Evolutionary conservation across 495 filamentous ascomycete genomes (phyloP), one percentile per base, ranked within the genome.

Genomic region (Lophium mytilinum): DNA sequence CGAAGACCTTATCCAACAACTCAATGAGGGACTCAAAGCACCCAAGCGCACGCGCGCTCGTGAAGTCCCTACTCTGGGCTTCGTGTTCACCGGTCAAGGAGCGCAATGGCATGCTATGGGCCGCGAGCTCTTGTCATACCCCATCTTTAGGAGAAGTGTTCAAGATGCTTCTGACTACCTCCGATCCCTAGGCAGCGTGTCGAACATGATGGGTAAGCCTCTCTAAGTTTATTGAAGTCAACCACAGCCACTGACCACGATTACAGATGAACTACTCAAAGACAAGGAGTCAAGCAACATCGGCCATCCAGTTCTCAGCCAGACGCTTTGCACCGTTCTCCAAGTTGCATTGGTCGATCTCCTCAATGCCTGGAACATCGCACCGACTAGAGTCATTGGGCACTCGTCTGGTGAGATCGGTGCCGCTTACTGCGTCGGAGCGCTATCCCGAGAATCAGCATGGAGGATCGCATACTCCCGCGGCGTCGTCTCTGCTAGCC

Each of bases 61-160:
- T 42, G 43, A 58, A 6, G 15, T 21, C 21, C 48, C 52, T 37
- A 52, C 55, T 12, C 30, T 73, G 9, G 55, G 55, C 1, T 69
- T 70, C 35, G 60, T 74, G 1, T 76, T 76, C 47, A 76, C 70
- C 1, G 72, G 73, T 0, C 73, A 76, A 56, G 73, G 73, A 19
- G 73, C 73, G 1, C 73, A 76, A 35, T 76, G 64, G 58, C 15
- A 34, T 11, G 60, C 39, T 9, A 76, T 76, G 73, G 73, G 72
- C 0, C 48, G 50, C 0, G 61, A 72, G 19, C 63, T 76, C 15
- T 39, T 71, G 0, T 14, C 46, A 18, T 67, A 64, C 42, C 54
- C 57, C 5, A 50, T 65, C 6, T 73, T 72, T 48, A 24, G 39
- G 14, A 15, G 58, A 14, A 59, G 52, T 10, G 8, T 70, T 5